Evolutionary conservation across 2,329 filamentous ascomycete genomes (phyloP).

Genomic region (Conoideocrella luteorostrata): DNA sequence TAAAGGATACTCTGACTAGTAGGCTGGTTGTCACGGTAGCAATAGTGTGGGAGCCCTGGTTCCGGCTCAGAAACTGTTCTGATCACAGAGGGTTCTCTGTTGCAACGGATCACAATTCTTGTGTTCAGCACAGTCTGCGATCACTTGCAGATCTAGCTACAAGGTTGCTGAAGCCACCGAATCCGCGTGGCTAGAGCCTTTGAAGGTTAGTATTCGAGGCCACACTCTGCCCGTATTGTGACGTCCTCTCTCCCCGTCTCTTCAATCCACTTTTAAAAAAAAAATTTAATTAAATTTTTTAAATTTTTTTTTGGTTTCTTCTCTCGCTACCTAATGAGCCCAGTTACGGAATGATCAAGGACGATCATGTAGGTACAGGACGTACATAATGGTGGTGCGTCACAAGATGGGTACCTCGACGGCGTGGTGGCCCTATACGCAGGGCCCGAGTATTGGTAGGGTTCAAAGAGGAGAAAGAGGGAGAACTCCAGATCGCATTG

Average conservation of each 20-base stretch:
- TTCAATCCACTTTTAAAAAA: too few relatives aligned
- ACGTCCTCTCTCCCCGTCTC: neutral
- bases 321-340: too few relatives aligned
- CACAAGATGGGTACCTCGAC: too few relatives aligned
- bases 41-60: constrained; percentile 1
- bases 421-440: too few relatives aligned
- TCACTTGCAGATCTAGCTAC: constrained; percentile 7
- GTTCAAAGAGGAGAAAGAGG: too few relatives aligned
- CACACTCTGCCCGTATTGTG: neutral
- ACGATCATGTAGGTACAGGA: too few relatives aligned
- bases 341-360: too few relatives aligned
- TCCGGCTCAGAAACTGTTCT: neutral
- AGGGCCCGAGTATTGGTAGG: too few relatives aligned
- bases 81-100: neutral
- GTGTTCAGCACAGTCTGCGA: neutral
- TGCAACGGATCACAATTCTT: neutral
- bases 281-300: too few relatives aligned
- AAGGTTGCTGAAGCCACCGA: neutral
- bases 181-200: constrained; percentile 1
- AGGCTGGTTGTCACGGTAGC: neutral
- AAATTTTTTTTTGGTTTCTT: too few relatives aligned
- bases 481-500: too few relatives aligned
- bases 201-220: neutral
- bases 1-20: neutral
- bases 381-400: too few relatives aligned